Percentiles rank a stretch among this genome's conserved stretches.
Conservation (phyloP, 495 filamentous ascomycete genomes). For the Copromyces sp. region DNA sequence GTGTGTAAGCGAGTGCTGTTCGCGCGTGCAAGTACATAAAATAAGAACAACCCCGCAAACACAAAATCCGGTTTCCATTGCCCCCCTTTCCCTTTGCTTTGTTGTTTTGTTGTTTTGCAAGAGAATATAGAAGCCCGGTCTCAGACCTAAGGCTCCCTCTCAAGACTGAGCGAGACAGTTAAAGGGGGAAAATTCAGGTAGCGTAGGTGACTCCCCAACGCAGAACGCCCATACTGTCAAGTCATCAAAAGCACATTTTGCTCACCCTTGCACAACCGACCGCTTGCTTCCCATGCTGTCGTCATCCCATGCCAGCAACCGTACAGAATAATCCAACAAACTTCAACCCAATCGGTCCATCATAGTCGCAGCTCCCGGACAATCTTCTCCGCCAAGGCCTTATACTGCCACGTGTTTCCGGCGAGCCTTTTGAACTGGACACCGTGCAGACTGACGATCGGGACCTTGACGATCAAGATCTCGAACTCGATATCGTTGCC, state of each 20-base stretch:
- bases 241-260: neutral
- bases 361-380: constrained; percentile 77
- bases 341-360: neutral
- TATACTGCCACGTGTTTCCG: constrained; percentile 96
- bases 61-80: neutral
- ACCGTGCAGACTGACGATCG: constrained; percentile 82
- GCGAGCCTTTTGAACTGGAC: constrained; percentile 98
- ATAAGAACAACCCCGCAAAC: neutral
- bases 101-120: neutral
- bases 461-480: constrained; percentile 96
- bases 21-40: neutral
- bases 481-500: constrained; percentile 74
- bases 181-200: neutral
- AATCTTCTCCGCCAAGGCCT: constrained; percentile 94
- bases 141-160: neutral
- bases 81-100: neutral
- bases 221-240: neutral
- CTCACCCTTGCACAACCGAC: neutral
- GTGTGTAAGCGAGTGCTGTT: neutral
- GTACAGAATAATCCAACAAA: neutral
- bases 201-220: neutral
- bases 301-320: neutral
- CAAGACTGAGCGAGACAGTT: neutral
- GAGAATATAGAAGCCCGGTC: neutral
- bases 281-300: neutral